Percentiles rank a stretch among this genome's conserved stretches.
phyloP scores from a whole-genome alignment of 2,329 filamentous ascomycete genomes.

The Exophiala dermatitidis region DNA sequence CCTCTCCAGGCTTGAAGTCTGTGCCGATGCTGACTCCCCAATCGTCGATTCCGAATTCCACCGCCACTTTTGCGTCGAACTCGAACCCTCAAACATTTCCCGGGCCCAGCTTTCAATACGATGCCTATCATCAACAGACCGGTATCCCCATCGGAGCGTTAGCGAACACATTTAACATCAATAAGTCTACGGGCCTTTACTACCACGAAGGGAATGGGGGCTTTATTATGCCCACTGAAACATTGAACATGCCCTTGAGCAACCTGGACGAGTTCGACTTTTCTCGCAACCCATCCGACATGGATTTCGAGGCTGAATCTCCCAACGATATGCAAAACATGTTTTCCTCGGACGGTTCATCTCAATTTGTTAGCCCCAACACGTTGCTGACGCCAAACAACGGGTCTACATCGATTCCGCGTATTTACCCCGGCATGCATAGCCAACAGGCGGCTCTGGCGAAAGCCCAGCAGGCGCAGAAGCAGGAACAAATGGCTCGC shows the following conservation, averaged over 20 bases:
- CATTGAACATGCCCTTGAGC: conserved; percentile 26
- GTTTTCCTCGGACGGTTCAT: conserved; percentile 51
- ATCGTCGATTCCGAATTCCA: conserved; percentile 33
- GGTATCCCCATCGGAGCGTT: conserved; percentile 80
- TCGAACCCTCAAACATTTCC: conserved; percentile 54
- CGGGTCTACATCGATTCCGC: conserved; percentile 50
- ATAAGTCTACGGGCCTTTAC: conserved; percentile 47
- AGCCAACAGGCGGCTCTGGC: conserved; percentile 74
- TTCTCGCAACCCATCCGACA: conserved; percentile 49
- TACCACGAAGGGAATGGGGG: conserved; percentile 34
- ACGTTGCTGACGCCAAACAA: conserved; percentile 48
- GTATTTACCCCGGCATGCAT: conserved; percentile 90
- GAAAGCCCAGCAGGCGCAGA: conserved; percentile 55
- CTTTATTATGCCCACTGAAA: conserved; percentile 38
- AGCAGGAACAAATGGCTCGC: conserved; percentile 53
- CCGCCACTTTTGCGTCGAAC: conserved; percentile 34
- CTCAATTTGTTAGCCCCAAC: conserved; percentile 65
- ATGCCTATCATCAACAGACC: conserved; percentile 91
- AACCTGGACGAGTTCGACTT: conserved; percentile 57
- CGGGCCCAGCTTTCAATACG: conserved; percentile 89
- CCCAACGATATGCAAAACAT: conserved; percentile 49
- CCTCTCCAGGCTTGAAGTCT: conserved; percentile 29
- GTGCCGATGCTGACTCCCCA: conserved; percentile 34
- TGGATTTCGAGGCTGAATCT: conserved; percentile 64
- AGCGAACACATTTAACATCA: conserved; percentile 70